Percentiles rank a stretch among this genome's conserved stretches.
These are phyloP conservation scores for Salvia hispanica DNA, from an alignment of 257 asterid genomes.

Conservation along the genomic window DNA sequence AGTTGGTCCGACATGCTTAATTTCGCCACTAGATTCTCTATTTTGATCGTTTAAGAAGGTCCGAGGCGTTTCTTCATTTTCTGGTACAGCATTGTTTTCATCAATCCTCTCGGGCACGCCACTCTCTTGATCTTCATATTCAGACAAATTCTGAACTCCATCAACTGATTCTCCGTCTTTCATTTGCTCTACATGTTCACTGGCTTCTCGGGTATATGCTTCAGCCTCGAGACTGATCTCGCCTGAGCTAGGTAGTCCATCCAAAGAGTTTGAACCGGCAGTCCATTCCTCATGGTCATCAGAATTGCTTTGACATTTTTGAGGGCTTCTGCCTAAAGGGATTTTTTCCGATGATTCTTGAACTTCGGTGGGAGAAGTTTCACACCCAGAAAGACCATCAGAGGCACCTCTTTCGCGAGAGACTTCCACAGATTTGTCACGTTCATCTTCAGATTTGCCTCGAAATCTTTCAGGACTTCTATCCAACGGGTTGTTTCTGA, in stretches of 20 bases:
- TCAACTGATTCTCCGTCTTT: slow-evolving; percentile 30
- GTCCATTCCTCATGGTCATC: slow-evolving; percentile 27
- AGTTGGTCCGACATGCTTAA: slow-evolving; percentile 20
- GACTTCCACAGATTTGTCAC: slow-evolving; percentile 28
- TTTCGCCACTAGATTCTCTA: slow-evolving; percentile 32
- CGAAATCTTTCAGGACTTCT: too few relatives aligned
- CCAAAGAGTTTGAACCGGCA: slow-evolving; percentile 41
- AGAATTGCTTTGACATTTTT: slow-evolving; percentile 26
- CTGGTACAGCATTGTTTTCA: slow-evolving; percentile 21
- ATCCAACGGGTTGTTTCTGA: too few relatives aligned
- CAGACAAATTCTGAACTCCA: slow-evolving; percentile 24
- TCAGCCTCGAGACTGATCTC: slow-evolving; percentile 39
- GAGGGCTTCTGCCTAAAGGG: slow-evolving; percentile 31
- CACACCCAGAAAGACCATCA: slow-evolving; percentile 36
- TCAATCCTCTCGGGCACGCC: slow-evolving; percentile 27
- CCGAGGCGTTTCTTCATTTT: slow-evolving; percentile 31
- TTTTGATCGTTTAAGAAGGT: slow-evolving; percentile 29
- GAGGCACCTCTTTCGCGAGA: slow-evolving; percentile 34
- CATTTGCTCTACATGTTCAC: slow-evolving; percentile 25
- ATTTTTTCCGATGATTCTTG: slow-evolving; percentile 24
- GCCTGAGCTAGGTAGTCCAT: slow-evolving; percentile 46
- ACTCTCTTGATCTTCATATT: slow-evolving; percentile 34
- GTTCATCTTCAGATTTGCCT: slow-evolving; percentile 11
- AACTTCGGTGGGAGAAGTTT: slow-evolving; percentile 30
- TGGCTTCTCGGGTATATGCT: slow-evolving; percentile 24